These are phyloP conservation scores for Echinochloa phyllopogon DNA, from an alignment of 176 grass and related monocot species.

Conservation along the genomic window DNA sequence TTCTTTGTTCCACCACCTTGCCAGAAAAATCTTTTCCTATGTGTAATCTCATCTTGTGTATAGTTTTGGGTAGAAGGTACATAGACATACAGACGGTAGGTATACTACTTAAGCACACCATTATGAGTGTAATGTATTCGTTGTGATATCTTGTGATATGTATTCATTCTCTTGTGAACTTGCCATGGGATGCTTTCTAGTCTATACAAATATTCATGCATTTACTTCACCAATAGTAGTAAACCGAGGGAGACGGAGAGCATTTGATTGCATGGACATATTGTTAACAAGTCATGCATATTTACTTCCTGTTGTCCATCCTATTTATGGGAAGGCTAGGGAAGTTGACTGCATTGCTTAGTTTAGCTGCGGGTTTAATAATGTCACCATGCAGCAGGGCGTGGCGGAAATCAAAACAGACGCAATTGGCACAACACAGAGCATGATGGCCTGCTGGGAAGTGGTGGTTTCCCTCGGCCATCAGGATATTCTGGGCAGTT, in stretches of 20 bases:
- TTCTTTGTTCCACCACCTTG: no score
- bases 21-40: no score
- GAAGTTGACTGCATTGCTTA: background rate
- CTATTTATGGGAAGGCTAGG: background rate
- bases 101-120: no score
- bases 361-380: conserved; percentile 26
- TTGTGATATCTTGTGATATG: no score
- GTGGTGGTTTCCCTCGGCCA: conserved; percentile 73
- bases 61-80: no score
- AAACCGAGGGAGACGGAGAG: conserved; percentile 4
- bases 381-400: conserved; percentile 57
- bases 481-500: conserved; percentile 63
- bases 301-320: background rate
- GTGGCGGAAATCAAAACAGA: conserved; percentile 60
- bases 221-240: background rate
- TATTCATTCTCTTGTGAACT: background rate
- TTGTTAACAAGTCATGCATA: conserved; percentile 20
- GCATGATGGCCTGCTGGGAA: conserved; percentile 95
- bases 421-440: conserved; percentile 72
- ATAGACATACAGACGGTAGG: no score
- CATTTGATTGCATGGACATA: background rate
- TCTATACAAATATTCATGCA: conserved; percentile 14
- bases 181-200: background rate
- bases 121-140: no score
- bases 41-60: no score